Conservation (phyloP, 345 rosid genomes). For the Lagerstroemia speciosa region DNA sequence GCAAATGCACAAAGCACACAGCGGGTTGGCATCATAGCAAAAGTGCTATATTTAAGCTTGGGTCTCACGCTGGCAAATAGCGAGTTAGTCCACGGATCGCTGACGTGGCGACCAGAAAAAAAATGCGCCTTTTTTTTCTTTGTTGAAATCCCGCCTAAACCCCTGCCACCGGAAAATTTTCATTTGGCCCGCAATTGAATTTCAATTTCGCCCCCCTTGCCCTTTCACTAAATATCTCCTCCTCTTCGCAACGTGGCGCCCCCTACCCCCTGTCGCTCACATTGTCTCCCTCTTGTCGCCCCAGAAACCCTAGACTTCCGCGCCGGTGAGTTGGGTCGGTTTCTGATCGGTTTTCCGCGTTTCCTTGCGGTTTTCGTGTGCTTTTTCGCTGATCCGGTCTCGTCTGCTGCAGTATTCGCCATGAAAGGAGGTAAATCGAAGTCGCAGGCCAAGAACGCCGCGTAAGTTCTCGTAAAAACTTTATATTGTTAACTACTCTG, state of each 20-base stretch:
- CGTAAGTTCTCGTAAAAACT: slow-evolving; percentile 30
- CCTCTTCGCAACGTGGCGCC: slow-evolving; percentile 4
- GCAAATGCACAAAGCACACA: neutral
- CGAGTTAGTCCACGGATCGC: slow-evolving; percentile 30
- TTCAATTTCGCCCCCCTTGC: slow-evolving; percentile 52
- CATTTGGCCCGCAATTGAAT: slow-evolving; percentile 59
- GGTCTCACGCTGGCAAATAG: slow-evolving; percentile 15
- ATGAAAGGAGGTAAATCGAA: slow-evolving; percentile 95
- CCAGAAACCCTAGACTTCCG: slow-evolving; percentile 12
- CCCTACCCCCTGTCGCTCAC: slow-evolving; percentile 7
- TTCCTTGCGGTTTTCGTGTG: slow-evolving; percentile 3
- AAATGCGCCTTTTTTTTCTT: neutral
- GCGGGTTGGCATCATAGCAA: neutral
- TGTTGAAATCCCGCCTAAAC: slow-evolving; percentile 78
- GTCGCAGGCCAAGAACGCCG: slow-evolving; percentile 59
- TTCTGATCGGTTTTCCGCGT: neutral
- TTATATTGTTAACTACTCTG: neutral
- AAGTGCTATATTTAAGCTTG: neutral
- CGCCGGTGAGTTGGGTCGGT: slow-evolving; percentile 15
- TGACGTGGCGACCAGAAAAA: slow-evolving; percentile 49
- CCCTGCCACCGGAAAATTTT: slow-evolving; percentile 22
- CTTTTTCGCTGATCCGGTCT: slow-evolving; percentile 4
- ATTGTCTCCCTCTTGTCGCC: neutral
- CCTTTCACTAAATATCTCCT: slow-evolving; percentile 38
- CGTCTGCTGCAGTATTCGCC: slow-evolving; percentile 37